Evolutionary conservation across 116 monocot species (phyloP).

Genomic region (Zostera marina): DNA sequence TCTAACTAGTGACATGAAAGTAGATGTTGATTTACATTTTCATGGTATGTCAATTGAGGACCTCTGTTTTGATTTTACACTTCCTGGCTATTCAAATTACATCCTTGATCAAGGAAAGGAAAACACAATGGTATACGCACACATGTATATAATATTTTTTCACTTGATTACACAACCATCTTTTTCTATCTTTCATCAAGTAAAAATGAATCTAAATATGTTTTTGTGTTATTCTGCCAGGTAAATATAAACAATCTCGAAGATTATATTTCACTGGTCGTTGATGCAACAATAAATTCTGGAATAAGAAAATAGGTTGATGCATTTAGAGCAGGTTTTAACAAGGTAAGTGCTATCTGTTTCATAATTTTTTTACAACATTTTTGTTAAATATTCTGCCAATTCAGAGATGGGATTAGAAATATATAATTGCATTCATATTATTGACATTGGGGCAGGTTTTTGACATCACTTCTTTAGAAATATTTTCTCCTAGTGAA

Average conservation of each 20-base stretch:
- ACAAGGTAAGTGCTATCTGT: constrained; percentile 39
- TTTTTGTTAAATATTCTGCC: neutral
- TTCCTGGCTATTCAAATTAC: constrained; percentile 94
- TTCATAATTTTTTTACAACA: neutral
- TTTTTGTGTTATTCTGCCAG: constrained; percentile 13
- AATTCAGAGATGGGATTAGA: neutral
- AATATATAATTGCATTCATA: neutral
- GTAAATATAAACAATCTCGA: constrained; percentile 82
- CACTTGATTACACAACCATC: neutral
- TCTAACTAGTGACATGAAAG: constrained; percentile 18
- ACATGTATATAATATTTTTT: neutral
- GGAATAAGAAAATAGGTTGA: constrained; percentile 82
- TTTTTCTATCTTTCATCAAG: neutral
- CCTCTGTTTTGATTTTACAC: constrained; percentile 72
- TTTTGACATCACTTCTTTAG: constrained; percentile 58
- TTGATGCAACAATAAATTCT: constrained; percentile 76
- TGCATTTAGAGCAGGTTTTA: constrained; percentile 83
- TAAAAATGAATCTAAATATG: neutral
- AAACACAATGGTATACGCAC: constrained; percentile 5
- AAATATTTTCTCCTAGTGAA: constrained; percentile 90
- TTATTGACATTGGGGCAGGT: constrained; percentile 30
- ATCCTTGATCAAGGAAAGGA: constrained; percentile 60
- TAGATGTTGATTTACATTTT: constrained; percentile 40
- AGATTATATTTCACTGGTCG: constrained; percentile 77
- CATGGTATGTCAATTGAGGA: constrained; percentile 73